A percentile compares a stretch with the other conserved stretches of the same genome.
Conservation (phyloP, 805 yeast genomes). For the Candida boleticola region DNA sequence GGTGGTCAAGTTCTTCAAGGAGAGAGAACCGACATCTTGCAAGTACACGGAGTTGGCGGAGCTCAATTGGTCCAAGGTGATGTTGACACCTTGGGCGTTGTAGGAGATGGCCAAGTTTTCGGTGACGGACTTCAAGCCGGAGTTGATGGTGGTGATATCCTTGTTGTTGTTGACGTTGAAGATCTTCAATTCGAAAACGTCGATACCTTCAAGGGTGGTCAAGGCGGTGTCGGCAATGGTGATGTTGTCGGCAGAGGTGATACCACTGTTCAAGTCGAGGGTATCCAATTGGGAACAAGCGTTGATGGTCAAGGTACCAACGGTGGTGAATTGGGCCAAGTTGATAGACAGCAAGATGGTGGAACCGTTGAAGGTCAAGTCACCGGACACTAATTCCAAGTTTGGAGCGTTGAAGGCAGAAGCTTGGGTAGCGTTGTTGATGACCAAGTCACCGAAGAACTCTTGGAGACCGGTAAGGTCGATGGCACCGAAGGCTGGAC, state of each 20-base stretch:
- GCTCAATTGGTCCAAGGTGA: constrained; percentile 62
- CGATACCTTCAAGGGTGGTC: constrained; percentile 65
- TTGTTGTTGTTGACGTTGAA: constrained; percentile 91
- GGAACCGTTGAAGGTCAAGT: constrained; percentile 58
- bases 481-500: constrained; percentile 56
- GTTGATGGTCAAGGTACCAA: constrained; percentile 75
- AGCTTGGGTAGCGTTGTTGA: constrained; percentile 65
- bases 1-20: constrained; percentile 62
- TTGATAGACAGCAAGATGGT: constrained; percentile 66
- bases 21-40: constrained; percentile 73
- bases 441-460: constrained; percentile 71
- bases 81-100: constrained; percentile 78
- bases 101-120: constrained; percentile 74
- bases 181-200: constrained; percentile 42
- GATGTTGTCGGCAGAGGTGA: constrained; percentile 70
- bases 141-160: constrained; percentile 67
- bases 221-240: constrained; percentile 73
- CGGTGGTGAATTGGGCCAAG: constrained; percentile 76
- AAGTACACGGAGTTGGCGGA: constrained; percentile 89
- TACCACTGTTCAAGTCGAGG: constrained; percentile 66
- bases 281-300: constrained; percentile 81
- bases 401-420: constrained; percentile 72
- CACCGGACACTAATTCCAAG: constrained; percentile 71
- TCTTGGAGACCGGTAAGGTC: constrained; percentile 72
- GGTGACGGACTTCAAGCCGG: constrained; percentile 72